Base-by-base conservation (phyloP, 441 rosid species). In the Eutrema salsugineum region DNA sequence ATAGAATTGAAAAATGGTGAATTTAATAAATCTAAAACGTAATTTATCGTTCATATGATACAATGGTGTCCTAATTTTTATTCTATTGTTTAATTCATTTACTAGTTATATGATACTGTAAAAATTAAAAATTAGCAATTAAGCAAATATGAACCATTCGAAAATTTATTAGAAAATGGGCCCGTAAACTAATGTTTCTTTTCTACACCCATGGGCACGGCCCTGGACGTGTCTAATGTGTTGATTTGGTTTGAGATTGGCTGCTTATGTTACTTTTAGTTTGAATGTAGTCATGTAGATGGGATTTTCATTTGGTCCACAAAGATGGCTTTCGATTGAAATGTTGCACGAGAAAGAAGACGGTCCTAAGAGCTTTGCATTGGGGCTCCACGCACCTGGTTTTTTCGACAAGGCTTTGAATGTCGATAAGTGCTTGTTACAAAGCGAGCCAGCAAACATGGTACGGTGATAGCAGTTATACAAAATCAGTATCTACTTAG, bases 321-420 rank as follows among this genome's bases (percentile, higher is more conserved):
- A 79, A 77, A 86, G 81, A 78, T 94, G 99, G 97, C 75, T 88
- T 61, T 94, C 99, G 5, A 68, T 48, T 75, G 91, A 90, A 71
- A 50, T 70, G 68, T 59, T 87, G 40, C 78, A 80, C 46, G 86
- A 91, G 84, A 85, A 60, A 67, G 76, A 78, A 40, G 87, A 87
- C 66, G 88, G 84, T 66, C 65, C 54, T 17, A 79, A 75, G 72
- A 83, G 78, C 66, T 86, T 82, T 78, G 95, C 97, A 0, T 57
- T 94, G 70, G 97, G 99, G 58, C 81, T 94, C 47, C 97, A 91
- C 76, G 99, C 93, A 53, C 93, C 97, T 67, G 97, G 95, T 38
- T 91, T 79, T 71, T 94, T 94, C 46, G 97, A 91, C 74, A 94
- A 88, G 86, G 93, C 91, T 77, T 77, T 91, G 33, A 83, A 94